Base-by-base conservation (phyloP, 2,329 filamentous ascomycete species). In the Penicillium palitans region DNA sequence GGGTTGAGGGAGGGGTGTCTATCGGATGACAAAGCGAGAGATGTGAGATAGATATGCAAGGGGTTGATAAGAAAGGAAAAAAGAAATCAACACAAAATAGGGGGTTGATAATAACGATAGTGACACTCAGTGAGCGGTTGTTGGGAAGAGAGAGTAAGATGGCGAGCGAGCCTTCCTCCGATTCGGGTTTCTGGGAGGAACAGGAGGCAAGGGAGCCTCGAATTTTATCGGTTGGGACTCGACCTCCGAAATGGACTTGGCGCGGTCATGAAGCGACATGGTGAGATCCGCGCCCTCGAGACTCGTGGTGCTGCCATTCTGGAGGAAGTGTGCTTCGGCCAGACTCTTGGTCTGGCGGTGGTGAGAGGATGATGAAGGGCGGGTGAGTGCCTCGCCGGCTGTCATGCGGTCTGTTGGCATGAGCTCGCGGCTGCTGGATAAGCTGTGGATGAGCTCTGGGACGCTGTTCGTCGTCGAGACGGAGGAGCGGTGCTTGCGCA, bases 401-500 rank as follows among this genome's bases (percentile, higher is more conserved):
- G 57, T 66, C 47, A 61, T 49, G 31, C 61, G 66, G 49, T 69
- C 67, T 31, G 60, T 70, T 29, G 62, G 63, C 64, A 68, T 66
- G 55, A 68, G 68, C 61, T 79, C 77, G 35, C 76, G 73, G 64
- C 76, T 78, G 63, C 66, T 76, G 46, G 68, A 71, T 10, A 76
- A 67, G 52, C 75, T 77, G 53, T 77, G 72, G 29, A 79, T 66
- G 40, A 80, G 66, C 44, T 81, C 79, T 1, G 78, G 79, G 17
- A 80, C 72, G 58, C 75, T 79, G 24, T 70, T 73, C 19, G 77
- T 77, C 2, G 77, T 77, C 2, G 79, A 81, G 29, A 77, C 71
- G 3, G 78, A 79, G 4, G 78, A 80, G 54, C 78, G 76, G 63
- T 79, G 78, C 55, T 79, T 80, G 47, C 77, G 76, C 40, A 73